A percentile compares a stretch with the other conserved stretches of the same genome.
These are phyloP conservation scores for Aspergillus mulundensis DNA, from an alignment of 495 filamentous ascomycete genomes.

Conservation along the genomic window DNA sequence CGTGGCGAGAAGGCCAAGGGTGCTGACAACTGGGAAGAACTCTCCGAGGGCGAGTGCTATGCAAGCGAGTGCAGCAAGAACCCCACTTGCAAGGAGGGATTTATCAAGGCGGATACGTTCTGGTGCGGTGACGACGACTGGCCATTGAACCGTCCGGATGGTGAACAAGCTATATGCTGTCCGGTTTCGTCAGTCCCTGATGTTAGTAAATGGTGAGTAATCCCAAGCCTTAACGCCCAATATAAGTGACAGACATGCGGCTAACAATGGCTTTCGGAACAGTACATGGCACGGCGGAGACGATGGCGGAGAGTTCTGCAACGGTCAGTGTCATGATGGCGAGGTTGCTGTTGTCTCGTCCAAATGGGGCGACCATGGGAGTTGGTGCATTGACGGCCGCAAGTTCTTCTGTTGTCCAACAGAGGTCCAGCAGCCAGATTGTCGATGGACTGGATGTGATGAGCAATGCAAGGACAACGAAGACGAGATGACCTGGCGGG, in stretches of 20 bases:
- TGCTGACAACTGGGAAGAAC: conserved; percentile 10
- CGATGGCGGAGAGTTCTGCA: conserved; percentile 11
- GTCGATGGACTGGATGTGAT: neutral
- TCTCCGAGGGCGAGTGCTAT: neutral
- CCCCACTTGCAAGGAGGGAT: neutral
- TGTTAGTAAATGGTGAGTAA: neutral
- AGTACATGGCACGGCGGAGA: conserved; percentile 7
- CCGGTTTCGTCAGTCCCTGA: conserved; percentile 14
- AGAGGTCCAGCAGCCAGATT: neutral
- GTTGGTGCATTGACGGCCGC: conserved; percentile 15
- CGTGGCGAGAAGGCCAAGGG: conserved; percentile 2
- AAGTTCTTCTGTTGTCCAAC: conserved; percentile 6
- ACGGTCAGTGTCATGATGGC: conserved; percentile 18
- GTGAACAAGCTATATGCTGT: conserved; percentile 10
- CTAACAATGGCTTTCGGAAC: neutral
- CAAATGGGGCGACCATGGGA: too few species aligned
- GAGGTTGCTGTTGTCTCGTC: conserved; percentile 17
- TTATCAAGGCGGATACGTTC: conserved; percentile 1
- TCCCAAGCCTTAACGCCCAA: too few species aligned
- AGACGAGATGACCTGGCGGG: neutral
- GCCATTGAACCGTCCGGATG: neutral
- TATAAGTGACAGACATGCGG: too few species aligned
- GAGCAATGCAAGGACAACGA: neutral
- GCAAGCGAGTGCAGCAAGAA: conserved; percentile 1
- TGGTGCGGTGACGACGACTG: neutral